Evolutionary conservation across 805 yeast species (phyloP).

Genomic region (Saturnispora besseyi): DNA sequence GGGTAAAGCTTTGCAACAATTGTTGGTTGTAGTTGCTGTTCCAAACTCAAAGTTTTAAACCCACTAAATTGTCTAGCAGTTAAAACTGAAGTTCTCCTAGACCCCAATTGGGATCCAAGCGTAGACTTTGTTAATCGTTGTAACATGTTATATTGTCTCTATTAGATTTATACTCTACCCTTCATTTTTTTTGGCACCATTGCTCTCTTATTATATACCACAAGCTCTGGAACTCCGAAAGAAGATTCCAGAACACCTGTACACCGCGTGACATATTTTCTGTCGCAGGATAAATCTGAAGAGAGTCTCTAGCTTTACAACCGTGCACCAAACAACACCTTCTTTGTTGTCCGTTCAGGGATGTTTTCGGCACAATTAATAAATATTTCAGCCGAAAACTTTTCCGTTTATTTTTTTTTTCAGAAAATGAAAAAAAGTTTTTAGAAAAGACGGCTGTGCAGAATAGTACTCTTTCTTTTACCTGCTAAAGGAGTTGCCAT

Average conservation of each 20-base stretch:
- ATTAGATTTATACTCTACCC: not conserved
- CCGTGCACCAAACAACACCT: not conserved
- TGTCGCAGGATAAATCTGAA: not conserved
- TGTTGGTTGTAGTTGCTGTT: not conserved
- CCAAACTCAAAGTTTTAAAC: not conserved
- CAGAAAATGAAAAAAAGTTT: too few species aligned
- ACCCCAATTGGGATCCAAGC: not conserved
- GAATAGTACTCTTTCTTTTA: not conserved
- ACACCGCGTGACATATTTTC: not conserved
- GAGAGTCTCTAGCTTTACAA: not conserved
- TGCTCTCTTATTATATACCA: not conserved
- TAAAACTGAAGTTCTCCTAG: not conserved
- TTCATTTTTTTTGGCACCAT: not conserved
- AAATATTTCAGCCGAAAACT: too few species aligned
- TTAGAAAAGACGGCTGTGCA: not conserved
- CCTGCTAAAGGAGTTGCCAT: not conserved
- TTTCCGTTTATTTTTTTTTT: too few species aligned
- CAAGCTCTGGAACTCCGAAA: not conserved
- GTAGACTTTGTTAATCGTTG: not conserved
- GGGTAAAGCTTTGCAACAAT: too few species aligned
- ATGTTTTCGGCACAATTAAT: too few species aligned
- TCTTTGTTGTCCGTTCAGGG: not conserved
- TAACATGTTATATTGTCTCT: not conserved
- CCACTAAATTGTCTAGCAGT: not conserved
- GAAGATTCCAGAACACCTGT: slow-evolving; percentile 2